Evolutionary conservation across 73 alveolate genomes (phyloP).

Genomic region (Urostyla sp.): DNA sequence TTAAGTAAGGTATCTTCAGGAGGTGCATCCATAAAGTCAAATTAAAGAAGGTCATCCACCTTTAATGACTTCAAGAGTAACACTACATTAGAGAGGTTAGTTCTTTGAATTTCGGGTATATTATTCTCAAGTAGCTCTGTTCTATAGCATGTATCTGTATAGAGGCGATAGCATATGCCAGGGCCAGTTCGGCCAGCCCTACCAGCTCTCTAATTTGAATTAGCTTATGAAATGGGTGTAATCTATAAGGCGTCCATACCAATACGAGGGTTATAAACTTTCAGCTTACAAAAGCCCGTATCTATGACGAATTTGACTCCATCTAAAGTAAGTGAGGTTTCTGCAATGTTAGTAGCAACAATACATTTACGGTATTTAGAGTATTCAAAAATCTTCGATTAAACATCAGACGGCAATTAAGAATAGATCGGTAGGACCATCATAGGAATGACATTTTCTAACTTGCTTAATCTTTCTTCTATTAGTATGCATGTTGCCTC

Average conservation of each 20-base stretch:
- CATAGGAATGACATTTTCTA: slow-evolving; percentile 96
- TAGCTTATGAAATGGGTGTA: slow-evolving; percentile 99
- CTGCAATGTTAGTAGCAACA: slow-evolving; percentile 99
- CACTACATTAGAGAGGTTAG: slow-evolving; percentile 99
- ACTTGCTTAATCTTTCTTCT: slow-evolving; percentile 91
- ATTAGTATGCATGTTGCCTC: slow-evolving; percentile 96
- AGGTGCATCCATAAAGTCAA: slow-evolving; percentile 99
- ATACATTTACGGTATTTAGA: slow-evolving; percentile 98
- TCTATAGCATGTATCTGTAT: slow-evolving; percentile 94
- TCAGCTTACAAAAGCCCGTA: slow-evolving; percentile 99
- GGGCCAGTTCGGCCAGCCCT: slow-evolving; percentile 99
- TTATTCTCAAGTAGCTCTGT: slow-evolving; percentile 98
- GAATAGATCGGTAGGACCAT: slow-evolving; percentile 99
- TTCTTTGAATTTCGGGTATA: slow-evolving; percentile 99
- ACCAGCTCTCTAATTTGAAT: slow-evolving; percentile 98
- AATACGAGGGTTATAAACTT: slow-evolving; percentile 99
- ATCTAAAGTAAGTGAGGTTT: slow-evolving; percentile 99
- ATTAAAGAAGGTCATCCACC: slow-evolving; percentile 96
- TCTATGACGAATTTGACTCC: slow-evolving; percentile 99
- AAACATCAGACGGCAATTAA: slow-evolving; percentile 98
- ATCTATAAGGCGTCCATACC: slow-evolving; percentile 99
- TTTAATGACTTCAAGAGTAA: slow-evolving; percentile 95
- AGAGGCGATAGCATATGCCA: slow-evolving; percentile 96
- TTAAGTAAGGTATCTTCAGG: slow-evolving; percentile 99
- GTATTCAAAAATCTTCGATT: slow-evolving; percentile 98